Percentiles rank a stretch among this genome's conserved stretches.
Evolutionary conservation across 306 rosid species (phyloP).

Genomic region (Argentina anserina): DNA sequence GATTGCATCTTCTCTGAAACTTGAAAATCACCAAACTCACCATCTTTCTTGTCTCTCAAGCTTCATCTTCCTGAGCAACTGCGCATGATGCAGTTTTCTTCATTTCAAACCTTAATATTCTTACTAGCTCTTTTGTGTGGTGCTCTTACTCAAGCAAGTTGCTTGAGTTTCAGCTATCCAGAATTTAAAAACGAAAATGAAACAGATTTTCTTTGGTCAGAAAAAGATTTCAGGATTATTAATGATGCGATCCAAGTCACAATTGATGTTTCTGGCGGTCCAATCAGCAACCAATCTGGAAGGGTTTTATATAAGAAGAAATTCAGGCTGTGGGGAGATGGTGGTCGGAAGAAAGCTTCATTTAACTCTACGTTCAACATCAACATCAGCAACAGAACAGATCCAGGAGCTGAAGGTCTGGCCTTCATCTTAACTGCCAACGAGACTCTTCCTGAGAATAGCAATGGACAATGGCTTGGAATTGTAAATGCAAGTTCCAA

Average conservation of each 20-base stretch:
- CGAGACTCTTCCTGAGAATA: slow-evolving; percentile 14
- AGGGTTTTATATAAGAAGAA: slow-evolving; percentile 16
- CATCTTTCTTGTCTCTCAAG: not conserved
- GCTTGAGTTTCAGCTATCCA: slow-evolving; percentile 29
- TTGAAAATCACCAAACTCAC: not conserved
- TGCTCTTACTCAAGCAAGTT: not conserved
- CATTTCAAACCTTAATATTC: not conserved
- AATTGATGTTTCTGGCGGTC: slow-evolving; percentile 7
- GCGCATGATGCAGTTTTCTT: not conserved
- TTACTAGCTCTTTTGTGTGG: slow-evolving; percentile 6
- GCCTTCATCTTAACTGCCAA: slow-evolving; percentile 30
- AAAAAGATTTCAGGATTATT: too few species aligned
- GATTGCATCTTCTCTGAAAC: not conserved
- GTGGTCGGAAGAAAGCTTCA: not conserved
- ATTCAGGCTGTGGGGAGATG: slow-evolving; percentile 21
- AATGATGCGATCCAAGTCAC: slow-evolving; percentile 42
- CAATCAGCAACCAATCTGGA: slow-evolving; percentile 23
- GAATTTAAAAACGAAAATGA: not conserved
- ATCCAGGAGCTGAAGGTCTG: slow-evolving; percentile 42
- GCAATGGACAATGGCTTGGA: slow-evolving; percentile 42
- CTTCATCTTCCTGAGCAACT: not conserved
- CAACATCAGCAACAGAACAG: slow-evolving; percentile 8
- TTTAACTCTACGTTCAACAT: slow-evolving; percentile 35
- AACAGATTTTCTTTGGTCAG: not conserved
- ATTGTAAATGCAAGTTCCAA: slow-evolving; percentile 42